Base-by-base conservation (phyloP, 345 rosid genomes). In the Murraya paniculata region DNA sequence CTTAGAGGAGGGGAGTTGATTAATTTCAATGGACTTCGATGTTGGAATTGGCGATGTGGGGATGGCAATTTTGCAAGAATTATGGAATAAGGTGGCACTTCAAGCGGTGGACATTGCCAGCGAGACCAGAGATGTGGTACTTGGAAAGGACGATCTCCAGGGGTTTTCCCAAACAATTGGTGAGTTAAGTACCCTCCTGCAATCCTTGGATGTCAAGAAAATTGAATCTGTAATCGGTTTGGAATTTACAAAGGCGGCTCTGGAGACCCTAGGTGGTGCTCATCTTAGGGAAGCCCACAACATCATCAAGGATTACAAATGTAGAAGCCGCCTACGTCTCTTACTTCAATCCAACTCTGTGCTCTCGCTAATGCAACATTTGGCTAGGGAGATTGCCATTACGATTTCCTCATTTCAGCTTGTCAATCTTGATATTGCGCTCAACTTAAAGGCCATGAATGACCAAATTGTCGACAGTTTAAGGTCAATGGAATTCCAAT, bases 361-460 rank as follows among this genome's bases (percentile, higher is more conserved):
- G 57, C 87, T 80, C 18, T 60, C 60, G 2, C 80, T 73, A 76
- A 85, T 89, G 85, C 61, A 82, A 58, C 71, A 65, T 30, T 66
- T 88, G 68, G 83, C 86, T 7, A 86, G 76, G 58, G 86, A 83
- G 83, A 86, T 88, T 8, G 89, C 91, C 22, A 59, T 55, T 8
- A 85, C 89, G 41, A 78, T 86, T 71, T 85, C 88, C 36, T 85
- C 86, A 2, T 80, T 86, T 77, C 86, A 83, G 80, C 72, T 86
- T 73, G 79, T 79, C 72, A 88, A 80, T 75, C 87, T 88, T 61
- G 83, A 83, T 68, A 74, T 83, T 30, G 66, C 86, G 18, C 66
- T 79, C 60, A 75, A 77, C 81, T 59, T 86, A 41, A 85, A 85
- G 81, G 66, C 70, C 61, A 84, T 75, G 86, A 73, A 70, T 1